phyloP scores from a whole-genome alignment of 805 yeast species.

The Aciculoconidium aculeatum region DNA sequence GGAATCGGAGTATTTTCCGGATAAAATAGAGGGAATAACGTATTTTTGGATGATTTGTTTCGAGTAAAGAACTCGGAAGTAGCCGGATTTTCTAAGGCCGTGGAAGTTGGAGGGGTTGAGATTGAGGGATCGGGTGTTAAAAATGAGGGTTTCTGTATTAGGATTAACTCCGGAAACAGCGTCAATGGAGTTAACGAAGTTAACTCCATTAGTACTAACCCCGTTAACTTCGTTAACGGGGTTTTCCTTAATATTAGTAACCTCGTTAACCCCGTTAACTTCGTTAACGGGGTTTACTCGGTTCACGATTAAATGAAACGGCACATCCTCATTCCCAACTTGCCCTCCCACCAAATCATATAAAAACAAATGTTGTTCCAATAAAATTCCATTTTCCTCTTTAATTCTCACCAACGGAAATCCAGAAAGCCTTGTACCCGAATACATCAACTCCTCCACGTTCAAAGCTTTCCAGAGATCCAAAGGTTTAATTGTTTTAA shows the following conservation, averaged over 20 bases:
- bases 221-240: slow-evolving; percentile 26
- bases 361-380: slow-evolving; percentile 36
- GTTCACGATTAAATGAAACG: slow-evolving; percentile 56
- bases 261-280: slow-evolving; percentile 19
- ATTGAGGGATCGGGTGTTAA: too few relatives aligned
- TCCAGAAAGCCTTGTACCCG: slow-evolving; percentile 61
- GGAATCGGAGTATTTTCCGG: slow-evolving; percentile 14
- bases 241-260: slow-evolving; percentile 39
- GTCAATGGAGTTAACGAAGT: too few relatives aligned
- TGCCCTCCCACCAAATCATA: slow-evolving; percentile 16
- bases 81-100: slow-evolving; percentile 11
- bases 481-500: slow-evolving; percentile 38
- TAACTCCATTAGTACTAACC: slow-evolving; percentile 40
- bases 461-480: slow-evolving; percentile 53
- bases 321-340: slow-evolving; percentile 46
- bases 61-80: slow-evolving; percentile 8
- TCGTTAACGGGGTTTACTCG: slow-evolving; percentile 24
- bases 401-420: slow-evolving; percentile 46
- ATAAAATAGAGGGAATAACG: slow-evolving; percentile 7
- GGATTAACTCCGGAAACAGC: too few relatives aligned
- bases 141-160: too few relatives aligned
- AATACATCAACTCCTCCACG: slow-evolving; percentile 45
- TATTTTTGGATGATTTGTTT: slow-evolving; percentile 5
- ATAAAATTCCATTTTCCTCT: slow-evolving; percentile 12
- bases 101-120: too few relatives aligned